Evolutionary conservation across 257 asterid genomes (phyloP).

Genomic region (Penstemon davidsonii): DNA sequence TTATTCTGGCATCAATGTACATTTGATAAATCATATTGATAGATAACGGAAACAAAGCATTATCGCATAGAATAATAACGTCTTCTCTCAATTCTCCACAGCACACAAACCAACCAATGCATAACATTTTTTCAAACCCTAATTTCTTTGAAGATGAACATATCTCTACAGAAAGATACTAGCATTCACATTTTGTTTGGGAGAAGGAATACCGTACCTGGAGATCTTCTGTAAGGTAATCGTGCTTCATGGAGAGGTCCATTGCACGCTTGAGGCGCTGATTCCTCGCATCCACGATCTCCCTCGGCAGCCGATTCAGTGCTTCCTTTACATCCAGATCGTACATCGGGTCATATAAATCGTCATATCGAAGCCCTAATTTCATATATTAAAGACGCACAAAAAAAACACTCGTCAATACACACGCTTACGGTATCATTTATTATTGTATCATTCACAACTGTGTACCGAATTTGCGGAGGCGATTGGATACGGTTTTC

Average conservation of each 20-base stretch:
- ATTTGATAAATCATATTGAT: too few relatives aligned
- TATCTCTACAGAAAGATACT: too few relatives aligned
- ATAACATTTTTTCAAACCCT: too few relatives aligned
- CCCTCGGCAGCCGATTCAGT: conserved; percentile 77
- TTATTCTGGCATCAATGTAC: too few relatives aligned
- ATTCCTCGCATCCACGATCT: conserved; percentile 81
- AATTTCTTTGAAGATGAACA: too few relatives aligned
- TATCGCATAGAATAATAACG: too few relatives aligned
- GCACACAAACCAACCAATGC: too few relatives aligned
- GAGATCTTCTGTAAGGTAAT: conserved; percentile 61
- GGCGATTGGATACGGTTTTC: conserved; percentile 58
- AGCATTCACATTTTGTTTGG: too few relatives aligned
- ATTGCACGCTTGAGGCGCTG: conserved; percentile 86
- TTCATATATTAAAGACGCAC: neutral
- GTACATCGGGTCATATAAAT: conserved; percentile 75
- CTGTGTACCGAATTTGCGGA: conserved; percentile 54
- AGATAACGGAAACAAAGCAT: too few relatives aligned
- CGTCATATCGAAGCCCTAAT: conserved; percentile 85
- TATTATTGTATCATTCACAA: neutral
- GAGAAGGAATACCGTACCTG: conserved; percentile 41
- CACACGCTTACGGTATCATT: neutral
- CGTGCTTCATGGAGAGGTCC: conserved; percentile 93
- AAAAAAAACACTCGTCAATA: neutral
- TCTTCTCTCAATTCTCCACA: too few relatives aligned
- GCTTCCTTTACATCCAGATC: conserved; percentile 92